These are phyloP conservation scores for Protomyces pachydermus DNA, from an alignment of 1,139 yeast species.

Conservation along the genomic window DNA sequence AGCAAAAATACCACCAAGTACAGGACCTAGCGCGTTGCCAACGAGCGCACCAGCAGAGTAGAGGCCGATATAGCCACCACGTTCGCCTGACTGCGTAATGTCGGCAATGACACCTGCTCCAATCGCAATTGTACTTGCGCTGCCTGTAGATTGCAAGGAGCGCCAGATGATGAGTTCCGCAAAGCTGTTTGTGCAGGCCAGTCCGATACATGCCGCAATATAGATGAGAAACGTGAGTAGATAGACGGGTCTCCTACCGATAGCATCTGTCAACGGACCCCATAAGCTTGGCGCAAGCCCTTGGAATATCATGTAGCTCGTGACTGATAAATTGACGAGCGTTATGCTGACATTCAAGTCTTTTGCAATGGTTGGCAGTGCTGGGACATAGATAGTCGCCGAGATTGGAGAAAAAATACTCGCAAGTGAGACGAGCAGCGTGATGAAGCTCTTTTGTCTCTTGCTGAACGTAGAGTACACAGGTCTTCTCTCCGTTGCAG, in stretches of 20 bases:
- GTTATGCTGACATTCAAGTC: constrained; percentile 54
- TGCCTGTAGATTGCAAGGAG: constrained; percentile 64
- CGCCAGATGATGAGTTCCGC: constrained; percentile 54
- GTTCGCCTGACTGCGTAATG: constrained; percentile 52
- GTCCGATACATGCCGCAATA: constrained; percentile 55
- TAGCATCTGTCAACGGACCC: constrained; percentile 56
- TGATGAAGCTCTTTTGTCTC: constrained; percentile 42
- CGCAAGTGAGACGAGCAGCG: constrained; percentile 44
- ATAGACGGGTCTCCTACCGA: constrained; percentile 66
- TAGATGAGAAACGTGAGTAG: constrained; percentile 51
- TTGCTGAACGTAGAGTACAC: constrained; percentile 43
- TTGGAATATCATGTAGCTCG: constrained; percentile 65
- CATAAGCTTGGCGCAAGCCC: constrained; percentile 63
- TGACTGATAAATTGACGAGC: constrained; percentile 60
- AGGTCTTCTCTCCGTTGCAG: neutral
- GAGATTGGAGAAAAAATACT: constrained; percentile 63
- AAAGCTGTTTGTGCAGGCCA: constrained; percentile 54
- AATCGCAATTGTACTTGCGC: constrained; percentile 65
- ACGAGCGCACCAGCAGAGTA: constrained; percentile 59
- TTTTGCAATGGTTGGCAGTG: constrained; percentile 51
- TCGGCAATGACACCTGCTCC: constrained; percentile 67
- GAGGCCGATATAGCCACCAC: constrained; percentile 63
- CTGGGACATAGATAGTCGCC: constrained; percentile 70
- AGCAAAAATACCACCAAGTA: constrained; percentile 64
- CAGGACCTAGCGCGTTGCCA: constrained; percentile 73